These are phyloP conservation scores for Pyrenophora teres DNA, from an alignment of 2,329 filamentous ascomycete genomes.

Conservation along the genomic window DNA sequence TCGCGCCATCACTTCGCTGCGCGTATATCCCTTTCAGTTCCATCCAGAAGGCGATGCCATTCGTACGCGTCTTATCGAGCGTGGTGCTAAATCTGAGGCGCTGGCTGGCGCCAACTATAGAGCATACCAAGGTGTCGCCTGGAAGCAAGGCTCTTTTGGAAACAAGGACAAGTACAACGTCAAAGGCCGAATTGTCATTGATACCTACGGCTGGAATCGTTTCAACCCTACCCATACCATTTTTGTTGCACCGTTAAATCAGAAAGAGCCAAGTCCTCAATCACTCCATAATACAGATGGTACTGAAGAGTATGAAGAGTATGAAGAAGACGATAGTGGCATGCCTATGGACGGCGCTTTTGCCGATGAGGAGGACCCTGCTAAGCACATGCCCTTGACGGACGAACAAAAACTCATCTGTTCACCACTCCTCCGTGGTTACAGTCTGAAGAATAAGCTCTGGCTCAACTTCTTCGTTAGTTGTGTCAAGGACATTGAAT, in stretches of 20 bases:
- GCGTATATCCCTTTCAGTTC: slow-evolving; percentile 52
- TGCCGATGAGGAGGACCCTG: slow-evolving; percentile 22
- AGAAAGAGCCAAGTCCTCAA: slow-evolving; percentile 27
- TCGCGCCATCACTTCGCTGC: slow-evolving; percentile 48
- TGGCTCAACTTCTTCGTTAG: slow-evolving; percentile 45
- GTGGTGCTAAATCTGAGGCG: slow-evolving; percentile 54
- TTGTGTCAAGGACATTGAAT: slow-evolving; percentile 50
- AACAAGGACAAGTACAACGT: slow-evolving; percentile 50
- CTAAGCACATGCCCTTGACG: slow-evolving; percentile 18
- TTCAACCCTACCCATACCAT: slow-evolving; percentile 53
- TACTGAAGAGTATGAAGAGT: background rate
- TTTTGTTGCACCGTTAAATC: slow-evolving; percentile 45
- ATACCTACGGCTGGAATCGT: slow-evolving; percentile 57
- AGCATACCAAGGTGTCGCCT: slow-evolving; percentile 54
- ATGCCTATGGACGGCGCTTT: slow-evolving; percentile 25
- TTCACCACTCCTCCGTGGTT: slow-evolving; percentile 52
- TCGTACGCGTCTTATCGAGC: slow-evolving; percentile 48
- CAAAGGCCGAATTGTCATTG: slow-evolving; percentile 58
- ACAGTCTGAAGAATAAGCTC: slow-evolving; percentile 32
- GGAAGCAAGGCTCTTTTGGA: slow-evolving; percentile 42
- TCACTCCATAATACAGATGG: slow-evolving; percentile 6
- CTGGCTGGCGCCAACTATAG: slow-evolving; percentile 57
- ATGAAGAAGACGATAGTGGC: slow-evolving; percentile 14
- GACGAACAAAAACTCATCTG: slow-evolving; percentile 43
- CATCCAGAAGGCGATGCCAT: slow-evolving; percentile 50